Evolutionary conservation across 106 monocot species (phyloP).

Genomic region (Dendrobium nobile): DNA sequence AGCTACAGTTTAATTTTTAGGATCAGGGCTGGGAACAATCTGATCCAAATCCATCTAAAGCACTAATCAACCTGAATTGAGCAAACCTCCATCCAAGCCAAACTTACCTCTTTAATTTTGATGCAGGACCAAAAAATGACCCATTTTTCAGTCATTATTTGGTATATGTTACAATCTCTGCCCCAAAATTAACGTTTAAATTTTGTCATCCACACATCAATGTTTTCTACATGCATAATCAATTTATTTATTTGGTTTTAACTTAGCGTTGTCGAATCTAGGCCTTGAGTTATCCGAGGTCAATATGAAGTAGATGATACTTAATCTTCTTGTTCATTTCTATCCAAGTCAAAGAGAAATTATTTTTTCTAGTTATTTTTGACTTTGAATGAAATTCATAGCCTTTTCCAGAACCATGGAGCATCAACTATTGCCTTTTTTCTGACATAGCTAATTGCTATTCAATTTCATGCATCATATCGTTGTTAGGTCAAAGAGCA

Average conservation of each 20-base stretch:
- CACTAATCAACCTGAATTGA: neutral
- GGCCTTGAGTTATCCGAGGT: neutral
- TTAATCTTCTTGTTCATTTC: neutral
- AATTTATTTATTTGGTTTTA: neutral
- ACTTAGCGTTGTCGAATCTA: neutral
- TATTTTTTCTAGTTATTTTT: neutral
- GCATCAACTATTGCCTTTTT: neutral
- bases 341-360: neutral
- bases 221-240: neutral
- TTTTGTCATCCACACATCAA: neutral
- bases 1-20: neutral
- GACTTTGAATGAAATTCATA: neutral
- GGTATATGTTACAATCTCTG: neutral
- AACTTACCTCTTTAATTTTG: neutral
- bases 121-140: neutral
- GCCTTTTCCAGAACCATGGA: neutral
- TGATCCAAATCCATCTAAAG: neutral
- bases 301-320: neutral
- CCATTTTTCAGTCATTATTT: neutral
- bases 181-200: neutral
- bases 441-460: conserved; percentile 6
- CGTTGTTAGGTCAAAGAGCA: conserved; percentile 44
- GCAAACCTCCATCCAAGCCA: neutral
- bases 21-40: neutral
- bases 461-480: neutral